Base-by-base conservation (phyloP, 805 yeast genomes). In the Tetrapisispora pingtungensis region DNA sequence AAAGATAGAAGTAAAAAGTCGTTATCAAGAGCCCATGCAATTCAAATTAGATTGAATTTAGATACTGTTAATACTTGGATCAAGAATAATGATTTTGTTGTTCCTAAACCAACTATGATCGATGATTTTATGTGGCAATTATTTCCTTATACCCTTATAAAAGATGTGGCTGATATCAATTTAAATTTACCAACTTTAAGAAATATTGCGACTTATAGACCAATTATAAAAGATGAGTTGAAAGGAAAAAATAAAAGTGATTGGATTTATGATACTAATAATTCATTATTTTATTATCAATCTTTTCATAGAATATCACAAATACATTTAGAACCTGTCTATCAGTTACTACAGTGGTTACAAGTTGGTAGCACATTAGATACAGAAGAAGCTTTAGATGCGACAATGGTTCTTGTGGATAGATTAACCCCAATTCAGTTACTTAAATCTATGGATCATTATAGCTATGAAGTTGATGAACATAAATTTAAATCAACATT, bases 61-160 rank as follows among this genome's bases (percentile, higher is more conserved):
- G 87, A 96, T 0, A 75, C 84, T 5, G 65, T 93, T 36, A 97
- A 93, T 62, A 96, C 93, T 57, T 93, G 99, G 99, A 74, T 90
- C 27, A 75, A 95, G 47, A 71, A 62, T 36, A 62, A 62, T 41
- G 61, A 61, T 44, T 45, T 59, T 7, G 44, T 51, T 15, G 55
- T 56, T 2, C 58, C 64, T 14, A 56, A 54, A 43, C 62, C 69
- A 26, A 58, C 63, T 8, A 57, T 65, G 35, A 56, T 67, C 36
- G 72, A 68, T 50, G 56, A 56, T 18, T 65, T 62, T 38, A 54
- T 65, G 56, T 59, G 70, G 60, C 62, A 60, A 45, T 50, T 59
- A 41, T 68, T 60, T 43, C 73, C 73, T 7, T 63, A 58, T 37
- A 66, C 69, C 1, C 45, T 68, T 17, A 48, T 64, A 15, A 58